Evolutionary conservation across 2,329 filamentous ascomycete species (phyloP).

Genomic region (Thyridium curvatum): DNA sequence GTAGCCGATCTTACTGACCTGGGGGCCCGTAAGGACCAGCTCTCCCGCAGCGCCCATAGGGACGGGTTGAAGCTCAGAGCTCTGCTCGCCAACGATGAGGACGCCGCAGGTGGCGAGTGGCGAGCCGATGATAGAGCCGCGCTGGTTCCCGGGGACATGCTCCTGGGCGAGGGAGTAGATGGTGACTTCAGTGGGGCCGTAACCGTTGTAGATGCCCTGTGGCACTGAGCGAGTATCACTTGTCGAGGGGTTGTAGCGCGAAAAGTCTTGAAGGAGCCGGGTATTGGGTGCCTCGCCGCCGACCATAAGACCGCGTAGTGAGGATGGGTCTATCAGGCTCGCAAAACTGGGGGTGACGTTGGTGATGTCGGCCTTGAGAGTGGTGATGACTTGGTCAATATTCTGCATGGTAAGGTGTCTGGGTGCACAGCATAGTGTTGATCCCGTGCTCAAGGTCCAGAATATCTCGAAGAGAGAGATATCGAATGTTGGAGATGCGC

Average conservation of each 20-base stretch:
- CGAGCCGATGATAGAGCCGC: conserved; percentile 28
- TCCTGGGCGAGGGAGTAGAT: conserved; percentile 15
- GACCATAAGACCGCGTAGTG: conserved; percentile 21
- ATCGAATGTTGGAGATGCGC: conserved; percentile 25
- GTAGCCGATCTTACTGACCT: conserved; percentile 26
- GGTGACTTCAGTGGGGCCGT: conserved; percentile 18
- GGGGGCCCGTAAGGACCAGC: conserved; percentile 10
- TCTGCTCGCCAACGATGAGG: conserved; percentile 17
- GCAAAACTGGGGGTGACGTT: conserved; percentile 31
- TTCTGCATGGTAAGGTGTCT: conserved; percentile 18
- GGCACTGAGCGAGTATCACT: conserved; percentile 7
- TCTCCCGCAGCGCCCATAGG: conserved; percentile 11
- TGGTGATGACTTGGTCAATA: conserved; percentile 14
- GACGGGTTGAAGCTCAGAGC: conserved; percentile 3
- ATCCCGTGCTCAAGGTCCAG: conserved; percentile 16
- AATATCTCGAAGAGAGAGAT: conserved; percentile 13
- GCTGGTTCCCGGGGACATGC: conserved; percentile 11
- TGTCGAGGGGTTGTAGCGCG: conserved; percentile 5
- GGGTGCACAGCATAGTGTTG: conserved; percentile 25
- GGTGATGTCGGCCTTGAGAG: conserved; percentile 25
- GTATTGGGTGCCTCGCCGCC: conserved; percentile 19
- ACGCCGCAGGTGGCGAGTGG: conserved; percentile 25
- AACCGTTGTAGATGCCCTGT: conserved; percentile 14
- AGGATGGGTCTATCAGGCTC: conserved; percentile 20
- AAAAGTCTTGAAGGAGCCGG: conserved; percentile 24